These are phyloP conservation scores for Wickerhamomyces xylosicus DNA, from an alignment of 805 yeast genomes.

Conservation along the genomic window DNA sequence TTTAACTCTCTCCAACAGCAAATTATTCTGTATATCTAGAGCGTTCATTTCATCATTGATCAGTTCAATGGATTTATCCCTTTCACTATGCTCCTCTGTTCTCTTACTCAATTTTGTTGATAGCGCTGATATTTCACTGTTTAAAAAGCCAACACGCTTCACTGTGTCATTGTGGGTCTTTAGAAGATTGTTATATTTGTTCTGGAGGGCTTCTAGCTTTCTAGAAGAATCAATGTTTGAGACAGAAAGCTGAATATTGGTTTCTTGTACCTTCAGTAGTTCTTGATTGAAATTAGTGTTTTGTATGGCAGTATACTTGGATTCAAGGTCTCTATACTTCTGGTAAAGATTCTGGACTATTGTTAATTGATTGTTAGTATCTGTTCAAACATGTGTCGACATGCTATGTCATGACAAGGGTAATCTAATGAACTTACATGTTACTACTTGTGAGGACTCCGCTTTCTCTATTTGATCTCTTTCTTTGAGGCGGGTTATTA, in stretches of 20 bases:
- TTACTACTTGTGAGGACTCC: neutral
- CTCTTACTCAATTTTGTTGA: constrained; percentile 19
- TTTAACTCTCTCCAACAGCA: constrained; percentile 23
- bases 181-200: neutral
- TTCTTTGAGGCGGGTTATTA: neutral
- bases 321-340: neutral
- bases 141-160: neutral
- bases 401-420: too few relatives aligned
- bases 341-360: neutral
- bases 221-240: constrained; percentile 2
- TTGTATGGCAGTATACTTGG: neutral
- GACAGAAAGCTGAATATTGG: constrained; percentile 1
- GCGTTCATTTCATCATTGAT: constrained; percentile 61
- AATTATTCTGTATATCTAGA: constrained; percentile 42
- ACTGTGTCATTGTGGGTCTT: neutral
- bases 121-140: constrained; percentile 12
- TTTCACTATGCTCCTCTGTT: constrained; percentile 24
- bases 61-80: constrained; percentile 45
- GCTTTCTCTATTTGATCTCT: neutral
- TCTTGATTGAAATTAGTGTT: constrained; percentile 5
- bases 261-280: constrained; percentile 2
- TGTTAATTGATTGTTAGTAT: neutral
- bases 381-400: too few relatives aligned
- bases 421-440: neutral
- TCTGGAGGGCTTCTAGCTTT: neutral